phyloP scores from a whole-genome alignment of 371 early-diverging fungal species.

The Zopfochytrium polystomum region DNA sequence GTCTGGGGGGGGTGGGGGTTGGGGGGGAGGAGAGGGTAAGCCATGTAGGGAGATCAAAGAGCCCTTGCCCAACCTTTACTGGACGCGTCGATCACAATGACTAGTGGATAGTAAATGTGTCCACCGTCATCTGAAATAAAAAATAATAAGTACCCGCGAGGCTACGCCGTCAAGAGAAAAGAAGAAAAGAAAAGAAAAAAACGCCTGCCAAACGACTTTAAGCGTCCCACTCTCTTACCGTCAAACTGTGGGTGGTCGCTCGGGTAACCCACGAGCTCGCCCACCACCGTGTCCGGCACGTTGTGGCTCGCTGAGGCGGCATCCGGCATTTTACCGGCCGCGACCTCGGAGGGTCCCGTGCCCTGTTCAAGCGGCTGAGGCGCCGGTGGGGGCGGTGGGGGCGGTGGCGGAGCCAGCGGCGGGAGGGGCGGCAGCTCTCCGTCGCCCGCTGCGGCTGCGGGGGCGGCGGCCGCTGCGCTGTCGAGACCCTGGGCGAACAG shows the following conservation, averaged over 20 bases:
- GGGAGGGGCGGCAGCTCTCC: not conserved
- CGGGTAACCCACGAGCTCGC: not conserved
- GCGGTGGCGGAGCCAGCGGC: not conserved
- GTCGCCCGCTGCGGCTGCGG: not conserved
- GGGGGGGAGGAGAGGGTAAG: too few relatives aligned
- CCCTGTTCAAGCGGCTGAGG: not conserved
- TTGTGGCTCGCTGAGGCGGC: not conserved
- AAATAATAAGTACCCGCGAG: too few relatives aligned
- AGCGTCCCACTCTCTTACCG: too few relatives aligned
- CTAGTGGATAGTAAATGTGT: constrained; percentile 14
- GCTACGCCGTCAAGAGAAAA: too few relatives aligned
- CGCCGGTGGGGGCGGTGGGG: not conserved
- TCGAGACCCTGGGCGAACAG: not conserved
- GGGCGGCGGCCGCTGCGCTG: not conserved
- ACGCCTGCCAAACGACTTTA: too few relatives aligned
- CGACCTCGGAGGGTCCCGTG: not conserved
- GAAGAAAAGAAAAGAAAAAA: too few relatives aligned
- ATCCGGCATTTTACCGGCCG: not conserved
- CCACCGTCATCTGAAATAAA: too few relatives aligned
- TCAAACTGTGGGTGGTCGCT: too few relatives aligned
- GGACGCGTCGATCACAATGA: constrained; percentile 13
- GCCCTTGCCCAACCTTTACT: not conserved
- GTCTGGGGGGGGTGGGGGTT: not conserved
- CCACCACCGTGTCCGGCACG: not conserved
- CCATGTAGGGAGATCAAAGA: not conserved